phyloP scores from a whole-genome alignment of 768 basidiomycete genomes.

The Lactarius quietus region DNA sequence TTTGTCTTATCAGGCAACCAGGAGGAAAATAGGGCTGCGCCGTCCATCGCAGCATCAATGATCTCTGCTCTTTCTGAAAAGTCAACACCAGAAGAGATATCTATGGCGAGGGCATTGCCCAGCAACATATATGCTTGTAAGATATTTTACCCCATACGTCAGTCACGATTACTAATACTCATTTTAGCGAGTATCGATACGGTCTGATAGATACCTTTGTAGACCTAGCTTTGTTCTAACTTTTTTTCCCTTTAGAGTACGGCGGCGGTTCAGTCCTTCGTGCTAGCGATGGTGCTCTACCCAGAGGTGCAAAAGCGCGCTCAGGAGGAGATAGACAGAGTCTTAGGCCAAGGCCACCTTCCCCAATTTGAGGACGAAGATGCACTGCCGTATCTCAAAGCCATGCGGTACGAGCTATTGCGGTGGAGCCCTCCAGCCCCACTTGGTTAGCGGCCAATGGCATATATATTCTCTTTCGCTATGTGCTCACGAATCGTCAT shows the following conservation, averaged over 20 bases:
- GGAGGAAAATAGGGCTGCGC: conserved; percentile 6
- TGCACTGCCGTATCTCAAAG: conserved; percentile 18
- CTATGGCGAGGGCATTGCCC: conserved; percentile 15
- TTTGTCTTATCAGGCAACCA: background rate
- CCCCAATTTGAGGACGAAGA: conserved; percentile 9
- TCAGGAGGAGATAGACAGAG: conserved; percentile 35
- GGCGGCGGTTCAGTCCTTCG: conserved; percentile 28
- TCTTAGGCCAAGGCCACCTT: conserved; percentile 9
- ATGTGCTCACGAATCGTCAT: background rate
- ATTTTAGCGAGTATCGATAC: conserved; percentile 13
- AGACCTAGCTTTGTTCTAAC: background rate
- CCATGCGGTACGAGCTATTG: conserved; percentile 19
- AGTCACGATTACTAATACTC: background rate
- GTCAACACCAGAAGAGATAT: conserved; percentile 9
- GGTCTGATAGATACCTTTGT: conserved; percentile 1
- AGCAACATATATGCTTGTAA: conserved; percentile 10
- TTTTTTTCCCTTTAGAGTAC: conserved; percentile 11
- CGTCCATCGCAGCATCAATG: conserved; percentile 13
- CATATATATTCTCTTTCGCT: background rate
- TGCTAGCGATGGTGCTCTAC: conserved; percentile 34
- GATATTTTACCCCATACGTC: background rate
- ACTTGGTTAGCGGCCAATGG: conserved; percentile 3
- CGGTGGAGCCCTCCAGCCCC: conserved; percentile 16
- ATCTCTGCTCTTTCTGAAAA: conserved; percentile 7
- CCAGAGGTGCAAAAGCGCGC: conserved; percentile 32